Conservation (phyloP, 2,329 filamentous ascomycete genomes). For the Colletotrichum brevisporum region DNA sequence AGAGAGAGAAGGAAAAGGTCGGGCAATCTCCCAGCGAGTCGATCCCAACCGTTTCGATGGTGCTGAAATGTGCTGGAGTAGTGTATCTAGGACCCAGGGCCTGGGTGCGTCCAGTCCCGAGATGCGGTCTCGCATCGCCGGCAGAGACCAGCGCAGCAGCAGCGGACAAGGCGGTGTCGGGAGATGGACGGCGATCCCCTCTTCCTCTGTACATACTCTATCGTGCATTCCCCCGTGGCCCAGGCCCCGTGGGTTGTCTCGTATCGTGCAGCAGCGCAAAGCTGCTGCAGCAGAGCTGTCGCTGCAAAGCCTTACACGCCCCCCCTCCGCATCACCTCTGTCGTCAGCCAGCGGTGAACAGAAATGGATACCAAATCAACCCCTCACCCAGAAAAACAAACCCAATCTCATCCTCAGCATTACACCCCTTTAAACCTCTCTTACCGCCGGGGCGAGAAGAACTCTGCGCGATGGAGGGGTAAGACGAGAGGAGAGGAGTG, state of each 20-base stretch:
- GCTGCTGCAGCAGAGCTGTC: neutral
- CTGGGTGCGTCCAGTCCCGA: slow-evolving; percentile 13
- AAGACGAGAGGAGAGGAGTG: neutral
- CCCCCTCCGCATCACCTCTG: neutral
- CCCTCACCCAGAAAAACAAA: slow-evolving; percentile 21
- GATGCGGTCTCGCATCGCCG: slow-evolving; percentile 16
- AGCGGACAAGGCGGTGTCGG: slow-evolving; percentile 11
- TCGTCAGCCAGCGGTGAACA: slow-evolving; percentile 17
- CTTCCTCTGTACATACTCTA: neutral
- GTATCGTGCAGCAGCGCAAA: neutral
- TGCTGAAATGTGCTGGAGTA: no score
- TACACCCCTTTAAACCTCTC: neutral
- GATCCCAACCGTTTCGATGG: neutral
- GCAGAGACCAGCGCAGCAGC: slow-evolving; percentile 12
- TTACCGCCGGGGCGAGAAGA: neutral
- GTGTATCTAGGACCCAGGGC: no score
- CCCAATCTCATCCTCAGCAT: slow-evolving; percentile 9
- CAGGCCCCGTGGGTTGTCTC: neutral
- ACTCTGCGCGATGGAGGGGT: slow-evolving; percentile 3
- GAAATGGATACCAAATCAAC: neutral
- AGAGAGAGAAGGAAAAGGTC: neutral
- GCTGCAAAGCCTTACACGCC: neutral
- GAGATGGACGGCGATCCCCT: slow-evolving; percentile 19
- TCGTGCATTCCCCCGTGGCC: neutral
- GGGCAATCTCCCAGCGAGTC: slow-evolving; percentile 31